Evolutionary conservation across 768 basidiomycete genomes (phyloP), one percentile per base, ranked within the genome.

Genomic region (Rhizopogon rudus): DNA sequence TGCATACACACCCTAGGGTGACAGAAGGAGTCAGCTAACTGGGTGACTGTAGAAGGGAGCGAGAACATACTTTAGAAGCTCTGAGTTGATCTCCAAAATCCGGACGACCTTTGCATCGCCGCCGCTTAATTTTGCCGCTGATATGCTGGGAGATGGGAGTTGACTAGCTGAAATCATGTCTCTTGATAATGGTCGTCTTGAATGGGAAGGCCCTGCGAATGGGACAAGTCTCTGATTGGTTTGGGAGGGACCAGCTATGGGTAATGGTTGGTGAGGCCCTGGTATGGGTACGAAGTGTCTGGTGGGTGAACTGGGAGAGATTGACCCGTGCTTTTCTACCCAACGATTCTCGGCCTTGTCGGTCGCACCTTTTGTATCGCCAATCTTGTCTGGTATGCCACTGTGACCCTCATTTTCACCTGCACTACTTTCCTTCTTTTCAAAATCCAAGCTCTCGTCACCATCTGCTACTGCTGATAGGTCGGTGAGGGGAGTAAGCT

Each of bases 401-500:
- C 67, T 65, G 35, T 71, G 69, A 51, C 75, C 71, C 51, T 71
- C 69, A 3, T 76, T 74, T 14, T 73, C 70, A 12, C 29, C 44
- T 48, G 46, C 7, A 48, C 17, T 48, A 10, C 4, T 4, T 28
- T 53, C 52, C 39, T 69, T 70, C 56, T 20, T 35, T 54, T 66
- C 59, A 14, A 43, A 25, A 31, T 68, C 67, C 44, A 55, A 33
- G 13, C 51, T 22, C 31, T 82, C 81, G 45, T 83, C 82, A 22
- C 75, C 73, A 61, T 83, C 82, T 40, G 84, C 81, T 0, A 84
- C 78, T 1, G 86, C 83, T 7, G 88, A 88, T 25, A 89, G 81
- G 58, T 89, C 88, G 60, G 85, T 89, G 65, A 91, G 81, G 3
- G 88, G 88, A 0, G 88, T 88, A 20, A 85, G 85, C 55, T 76